Evolutionary conservation across 805 yeast species (phyloP).

Genomic region (Pichia rugopelliculosa): DNA sequence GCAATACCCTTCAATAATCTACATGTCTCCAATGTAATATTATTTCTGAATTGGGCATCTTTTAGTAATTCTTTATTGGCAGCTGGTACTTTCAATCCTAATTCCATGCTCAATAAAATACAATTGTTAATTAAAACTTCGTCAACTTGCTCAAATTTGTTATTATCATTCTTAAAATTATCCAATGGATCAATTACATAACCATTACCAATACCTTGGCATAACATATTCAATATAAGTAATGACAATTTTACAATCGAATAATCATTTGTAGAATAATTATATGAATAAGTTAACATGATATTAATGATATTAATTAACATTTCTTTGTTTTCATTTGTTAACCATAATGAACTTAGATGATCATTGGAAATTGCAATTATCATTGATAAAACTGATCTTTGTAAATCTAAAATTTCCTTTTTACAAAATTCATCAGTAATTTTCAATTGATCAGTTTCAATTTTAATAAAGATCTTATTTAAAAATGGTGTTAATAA

Average conservation of each 20-base stretch:
- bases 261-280: slow-evolving; percentile 46
- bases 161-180: slow-evolving; percentile 37
- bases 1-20: slow-evolving; percentile 57
- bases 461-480: slow-evolving; percentile 43
- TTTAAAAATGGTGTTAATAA: slow-evolving; percentile 66
- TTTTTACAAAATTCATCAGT: slow-evolving; percentile 34
- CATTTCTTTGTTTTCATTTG: slow-evolving; percentile 48
- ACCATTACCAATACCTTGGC: slow-evolving; percentile 61
- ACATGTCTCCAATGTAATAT: slow-evolving; percentile 64
- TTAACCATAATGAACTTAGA: slow-evolving; percentile 67
- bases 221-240: slow-evolving; percentile 57
- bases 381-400: slow-evolving; percentile 61
- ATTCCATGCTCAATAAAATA: slow-evolving; percentile 63
- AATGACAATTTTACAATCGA: slow-evolving; percentile 62
- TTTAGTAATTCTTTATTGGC: slow-evolving; percentile 36
- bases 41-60: slow-evolving; percentile 73
- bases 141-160: slow-evolving; percentile 56
- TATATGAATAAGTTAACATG: slow-evolving; percentile 58
- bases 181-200: slow-evolving; percentile 56
- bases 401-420: slow-evolving; percentile 60
- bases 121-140: slow-evolving; percentile 61
- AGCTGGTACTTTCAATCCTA: slow-evolving; percentile 64
- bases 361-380: slow-evolving; percentile 69
- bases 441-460: slow-evolving; percentile 17
- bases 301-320: slow-evolving; percentile 57